Base-by-base conservation (phyloP, 768 basidiomycete genomes). In the Mycena metata region DNA sequence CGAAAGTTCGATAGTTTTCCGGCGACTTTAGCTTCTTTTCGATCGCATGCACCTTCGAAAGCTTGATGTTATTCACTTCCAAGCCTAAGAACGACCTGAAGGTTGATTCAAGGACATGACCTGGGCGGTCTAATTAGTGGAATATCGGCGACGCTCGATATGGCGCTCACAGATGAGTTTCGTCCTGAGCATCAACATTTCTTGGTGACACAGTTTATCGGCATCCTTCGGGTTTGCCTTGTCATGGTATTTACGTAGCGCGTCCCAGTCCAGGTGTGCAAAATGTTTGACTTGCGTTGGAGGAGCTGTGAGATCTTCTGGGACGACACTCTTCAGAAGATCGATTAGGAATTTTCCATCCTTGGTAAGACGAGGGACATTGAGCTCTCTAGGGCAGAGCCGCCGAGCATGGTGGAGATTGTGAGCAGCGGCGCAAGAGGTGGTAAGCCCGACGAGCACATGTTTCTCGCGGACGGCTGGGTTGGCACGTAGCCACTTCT, bases 91-190 rank as follows among this genome's bases (percentile, higher is more conserved):
- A 64, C 8, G 62, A 64, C 19, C 54, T 55, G 54, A 55, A 56
- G 1, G 42, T 47, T 2, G 62, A 9, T 0, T 56, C 19, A 24
- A 64, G 17, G 1, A 64, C 62, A 12, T 35, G 42, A 24, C 42
- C 62, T 64, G 0, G 7, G 8, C 12, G 15, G 23, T 1, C 2
- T 19, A 52, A 26, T 24, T 15, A 62, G 13, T 8, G n/a, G 26
- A 15, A 42, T 42, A 47, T 47, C 26, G 16, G 19, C 21, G 21
- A 19, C 1, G n/a, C 17, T 46, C 26, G 24, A 52, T n/a, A n/a
- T n/a, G n/a, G n/a, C n/a, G n/a, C 62, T 46, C 54, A 55, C 52
- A 46, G 2, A 64, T 64, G 11, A 64, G 43, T 56, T 64, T 64
- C 3, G 62, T 64, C 19, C 62, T 35, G 33, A 64, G 51, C 30